phyloP scores from a whole-genome alignment of 148 eudicot species.

The Amaranthus cruentus region DNA sequence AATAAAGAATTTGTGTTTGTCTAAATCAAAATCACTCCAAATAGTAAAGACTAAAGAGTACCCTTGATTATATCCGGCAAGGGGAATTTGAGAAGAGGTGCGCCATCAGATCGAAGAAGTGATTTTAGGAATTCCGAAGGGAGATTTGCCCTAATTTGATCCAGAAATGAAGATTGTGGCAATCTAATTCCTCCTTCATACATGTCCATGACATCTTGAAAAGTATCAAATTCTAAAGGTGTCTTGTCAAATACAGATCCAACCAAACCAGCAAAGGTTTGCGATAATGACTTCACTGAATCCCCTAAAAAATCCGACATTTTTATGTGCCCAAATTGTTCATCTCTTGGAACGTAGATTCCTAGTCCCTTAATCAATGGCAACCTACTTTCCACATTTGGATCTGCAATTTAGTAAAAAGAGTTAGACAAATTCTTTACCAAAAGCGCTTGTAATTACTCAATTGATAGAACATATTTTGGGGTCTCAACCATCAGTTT shows the following conservation, averaged over 20 bases:
- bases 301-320: slow-evolving; percentile 55
- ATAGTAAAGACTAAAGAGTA: slow-evolving; percentile 13
- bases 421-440: too few relatives aligned
- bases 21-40: background rate
- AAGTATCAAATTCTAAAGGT: slow-evolving; percentile 56
- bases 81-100: slow-evolving; percentile 48
- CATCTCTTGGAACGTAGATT: slow-evolving; percentile 79
- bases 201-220: slow-evolving; percentile 47
- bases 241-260: slow-evolving; percentile 42
- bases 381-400: slow-evolving; percentile 55
- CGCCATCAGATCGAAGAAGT: slow-evolving; percentile 49
- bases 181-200: slow-evolving; percentile 53
- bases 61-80: slow-evolving; percentile 74
- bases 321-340: slow-evolving; percentile 55
- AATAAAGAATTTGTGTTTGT: too few relatives aligned
- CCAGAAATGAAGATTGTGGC: slow-evolving; percentile 30
- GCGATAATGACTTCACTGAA: slow-evolving; percentile 47
- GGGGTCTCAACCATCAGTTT: too few relatives aligned
- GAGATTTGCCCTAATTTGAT: slow-evolving; percentile 29
- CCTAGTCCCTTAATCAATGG: slow-evolving; percentile 38
- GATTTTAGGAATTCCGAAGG: slow-evolving; percentile 44
- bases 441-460: too few relatives aligned
- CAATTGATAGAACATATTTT: too few relatives aligned
- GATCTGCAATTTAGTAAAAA: slow-evolving; percentile 37
- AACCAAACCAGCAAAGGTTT: slow-evolving; percentile 39